Percentiles rank a stretch among this genome's conserved stretches.
Evolutionary conservation across 139 green algal species (phyloP).

Genomic region (Edaphochlamys debaryana): DNA sequence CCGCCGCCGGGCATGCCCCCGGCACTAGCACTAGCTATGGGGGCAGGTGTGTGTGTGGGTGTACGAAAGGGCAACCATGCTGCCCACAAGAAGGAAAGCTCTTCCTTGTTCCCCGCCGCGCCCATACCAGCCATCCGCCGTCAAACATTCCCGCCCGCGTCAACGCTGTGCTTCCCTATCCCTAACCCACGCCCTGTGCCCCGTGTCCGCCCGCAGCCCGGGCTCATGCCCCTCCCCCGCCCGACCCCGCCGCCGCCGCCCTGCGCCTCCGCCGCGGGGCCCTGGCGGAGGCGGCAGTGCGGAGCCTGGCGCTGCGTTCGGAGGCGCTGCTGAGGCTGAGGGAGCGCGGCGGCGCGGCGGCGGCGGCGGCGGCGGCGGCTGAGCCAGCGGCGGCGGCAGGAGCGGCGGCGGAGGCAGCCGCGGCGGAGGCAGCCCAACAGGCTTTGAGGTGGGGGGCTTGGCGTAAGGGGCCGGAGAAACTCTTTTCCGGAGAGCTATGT

Average conservation of each 20-base stretch:
- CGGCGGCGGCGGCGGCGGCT: conserved; percentile 13
- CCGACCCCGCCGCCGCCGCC: conserved; percentile 3
- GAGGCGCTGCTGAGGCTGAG: conserved; percentile 54
- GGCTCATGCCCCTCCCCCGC: background rate
- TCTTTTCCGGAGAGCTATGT: no score
- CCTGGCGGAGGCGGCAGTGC: conserved; percentile 33
- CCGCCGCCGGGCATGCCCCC: conserved; percentile 1
- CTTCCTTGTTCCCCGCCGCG: no score
- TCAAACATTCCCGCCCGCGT: no score
- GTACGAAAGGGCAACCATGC: no score
- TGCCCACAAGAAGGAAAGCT: background rate
- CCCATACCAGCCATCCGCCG: no score
- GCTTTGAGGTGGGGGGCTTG: conserved; percentile 15
- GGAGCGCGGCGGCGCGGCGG: background rate
- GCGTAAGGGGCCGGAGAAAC: no score
- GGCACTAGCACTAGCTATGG: conserved; percentile 4
- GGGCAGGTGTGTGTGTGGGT: background rate
- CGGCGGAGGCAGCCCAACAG: conserved; percentile 3
- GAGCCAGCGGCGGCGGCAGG: background rate
- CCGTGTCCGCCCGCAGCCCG: background rate
- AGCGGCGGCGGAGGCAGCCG: background rate
- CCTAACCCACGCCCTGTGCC: no score
- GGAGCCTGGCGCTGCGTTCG: conserved; percentile 41
- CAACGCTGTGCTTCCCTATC: no score
- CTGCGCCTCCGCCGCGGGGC: background rate